These are phyloP conservation scores for Gaertneriomyces semiglobifer DNA, from an alignment of 192 early-diverging fungal species.

Conservation along the genomic window DNA sequence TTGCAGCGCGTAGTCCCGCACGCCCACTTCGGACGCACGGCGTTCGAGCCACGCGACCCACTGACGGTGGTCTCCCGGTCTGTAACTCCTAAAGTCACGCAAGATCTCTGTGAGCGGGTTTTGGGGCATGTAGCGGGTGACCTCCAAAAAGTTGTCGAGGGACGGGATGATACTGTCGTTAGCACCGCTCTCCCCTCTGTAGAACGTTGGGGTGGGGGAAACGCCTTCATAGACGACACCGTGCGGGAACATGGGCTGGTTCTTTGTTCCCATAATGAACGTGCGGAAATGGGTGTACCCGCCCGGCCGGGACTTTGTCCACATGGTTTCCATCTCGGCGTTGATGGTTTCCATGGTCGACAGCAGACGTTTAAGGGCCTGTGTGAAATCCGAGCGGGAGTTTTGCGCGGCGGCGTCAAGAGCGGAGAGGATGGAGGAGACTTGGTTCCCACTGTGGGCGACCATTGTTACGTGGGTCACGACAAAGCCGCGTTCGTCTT, in stretches of 20 bases:
- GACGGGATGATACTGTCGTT: slow-evolving; percentile 86
- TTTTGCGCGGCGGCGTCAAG: slow-evolving; percentile 50
- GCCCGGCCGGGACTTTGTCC: slow-evolving; percentile 58
- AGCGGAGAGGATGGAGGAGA: slow-evolving; percentile 58
- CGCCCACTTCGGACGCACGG: slow-evolving; percentile 22
- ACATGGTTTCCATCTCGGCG: slow-evolving; percentile 76
- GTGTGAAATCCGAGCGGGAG: slow-evolving; percentile 64
- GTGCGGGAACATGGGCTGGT: slow-evolving; percentile 87
- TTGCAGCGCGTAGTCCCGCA: slow-evolving; percentile 24
- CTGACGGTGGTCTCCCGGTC: slow-evolving; percentile 75
- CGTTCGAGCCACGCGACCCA: slow-evolving; percentile 71
- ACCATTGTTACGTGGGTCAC: slow-evolving; percentile 89
- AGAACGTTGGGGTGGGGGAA: slow-evolving; percentile 49
- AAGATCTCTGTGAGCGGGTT: slow-evolving; percentile 77
- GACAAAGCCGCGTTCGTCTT: slow-evolving; percentile 79
- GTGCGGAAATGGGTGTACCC: slow-evolving; percentile 88
- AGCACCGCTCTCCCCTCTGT: slow-evolving; percentile 80
- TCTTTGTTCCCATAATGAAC: slow-evolving; percentile 86
- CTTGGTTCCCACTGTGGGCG: slow-evolving; percentile 62
- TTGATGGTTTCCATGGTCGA: slow-evolving; percentile 68
- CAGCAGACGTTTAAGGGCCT: slow-evolving; percentile 52
- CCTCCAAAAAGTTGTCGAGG: slow-evolving; percentile 78
- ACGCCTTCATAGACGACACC: slow-evolving; percentile 84
- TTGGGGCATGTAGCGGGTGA: slow-evolving; percentile 72
- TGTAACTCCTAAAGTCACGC: slow-evolving; percentile 70